phyloP scores from a whole-genome alignment of 2,329 filamentous ascomycete species.

The Emergomyces orientalis region DNA sequence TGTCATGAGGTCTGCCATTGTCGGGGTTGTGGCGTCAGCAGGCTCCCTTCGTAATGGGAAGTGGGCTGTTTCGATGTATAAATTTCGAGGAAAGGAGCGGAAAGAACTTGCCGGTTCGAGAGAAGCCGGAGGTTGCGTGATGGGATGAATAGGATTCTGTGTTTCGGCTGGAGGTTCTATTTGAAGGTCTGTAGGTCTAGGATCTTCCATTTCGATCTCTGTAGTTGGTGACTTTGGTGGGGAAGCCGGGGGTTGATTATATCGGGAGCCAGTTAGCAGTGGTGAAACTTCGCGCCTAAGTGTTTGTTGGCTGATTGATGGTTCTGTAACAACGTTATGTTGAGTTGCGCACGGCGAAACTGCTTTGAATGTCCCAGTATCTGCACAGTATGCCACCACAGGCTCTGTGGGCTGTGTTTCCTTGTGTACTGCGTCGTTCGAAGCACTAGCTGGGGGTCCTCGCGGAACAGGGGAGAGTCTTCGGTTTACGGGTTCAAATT shows the following conservation, averaged over 20 bases:
- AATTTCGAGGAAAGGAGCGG: slow-evolving; percentile 2
- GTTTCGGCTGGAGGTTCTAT: not conserved
- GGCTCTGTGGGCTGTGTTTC: slow-evolving; percentile 23
- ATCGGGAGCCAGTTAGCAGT: not conserved
- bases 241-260: not conserved
- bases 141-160: not conserved
- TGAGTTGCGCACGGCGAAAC: slow-evolving; percentile 25
- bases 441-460: not conserved
- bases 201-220: slow-evolving; percentile 1
- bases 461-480: not conserved
- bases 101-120: slow-evolving; percentile 3
- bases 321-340: not conserved
- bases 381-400: slow-evolving; percentile 35
- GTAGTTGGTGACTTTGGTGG: not conserved
- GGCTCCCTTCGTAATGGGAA: not conserved
- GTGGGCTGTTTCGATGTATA: slow-evolving; percentile 4
- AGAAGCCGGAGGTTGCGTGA: not conserved
- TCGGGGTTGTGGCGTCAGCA: not conserved
- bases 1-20: slow-evolving; percentile 12
- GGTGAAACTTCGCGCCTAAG: not conserved
- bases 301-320: not conserved
- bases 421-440: not conserved
- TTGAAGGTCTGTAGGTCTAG: not conserved
- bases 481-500: not conserved
- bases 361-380: slow-evolving; percentile 36